Percentiles rank a stretch among this genome's conserved stretches.
Evolutionary conservation across 192 early-diverging fungal genomes (phyloP).

Genomic region (Coemansia sp.): DNA sequence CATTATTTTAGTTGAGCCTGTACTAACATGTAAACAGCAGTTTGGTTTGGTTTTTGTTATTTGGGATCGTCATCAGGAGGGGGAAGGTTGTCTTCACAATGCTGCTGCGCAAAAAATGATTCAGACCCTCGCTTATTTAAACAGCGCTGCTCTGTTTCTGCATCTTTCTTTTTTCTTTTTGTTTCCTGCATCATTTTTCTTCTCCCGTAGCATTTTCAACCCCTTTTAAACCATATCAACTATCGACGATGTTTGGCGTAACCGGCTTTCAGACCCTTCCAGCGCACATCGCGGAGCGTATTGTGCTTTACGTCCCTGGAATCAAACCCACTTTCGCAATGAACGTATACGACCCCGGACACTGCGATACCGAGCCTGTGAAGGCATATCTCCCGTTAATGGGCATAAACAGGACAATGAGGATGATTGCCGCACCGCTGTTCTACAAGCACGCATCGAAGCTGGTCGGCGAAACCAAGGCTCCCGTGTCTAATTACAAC

Average conservation of each 20-base stretch:
- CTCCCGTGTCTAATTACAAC: no score
- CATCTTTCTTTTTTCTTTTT: no score
- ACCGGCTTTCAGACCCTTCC: conserved; percentile 3
- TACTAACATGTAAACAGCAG: no score
- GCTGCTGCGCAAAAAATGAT: no score
- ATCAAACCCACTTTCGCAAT: background rate
- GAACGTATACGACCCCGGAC: background rate
- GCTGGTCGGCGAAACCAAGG: background rate
- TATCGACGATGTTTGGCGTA: background rate
- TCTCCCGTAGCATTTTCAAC: no score
- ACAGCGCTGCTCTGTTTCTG: no score
- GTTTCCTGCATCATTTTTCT: no score
- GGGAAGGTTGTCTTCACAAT: no score
- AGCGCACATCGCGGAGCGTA: conserved; percentile 4
- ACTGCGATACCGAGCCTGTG: background rate
- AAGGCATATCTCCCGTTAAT: conserved; percentile 12
- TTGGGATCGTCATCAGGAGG: no score
- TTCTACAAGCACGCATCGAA: conserved; percentile 19
- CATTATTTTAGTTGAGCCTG: no score
- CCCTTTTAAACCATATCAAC: background rate
- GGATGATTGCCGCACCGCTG: conserved; percentile 14
- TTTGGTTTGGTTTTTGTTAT: no score
- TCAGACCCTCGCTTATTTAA: no score
- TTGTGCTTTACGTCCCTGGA: background rate
- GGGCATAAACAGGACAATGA: conserved; percentile 18